These are phyloP conservation scores for Piedraia hortae DNA, from an alignment of 2,329 filamentous ascomycete genomes.

Conservation along the genomic window DNA sequence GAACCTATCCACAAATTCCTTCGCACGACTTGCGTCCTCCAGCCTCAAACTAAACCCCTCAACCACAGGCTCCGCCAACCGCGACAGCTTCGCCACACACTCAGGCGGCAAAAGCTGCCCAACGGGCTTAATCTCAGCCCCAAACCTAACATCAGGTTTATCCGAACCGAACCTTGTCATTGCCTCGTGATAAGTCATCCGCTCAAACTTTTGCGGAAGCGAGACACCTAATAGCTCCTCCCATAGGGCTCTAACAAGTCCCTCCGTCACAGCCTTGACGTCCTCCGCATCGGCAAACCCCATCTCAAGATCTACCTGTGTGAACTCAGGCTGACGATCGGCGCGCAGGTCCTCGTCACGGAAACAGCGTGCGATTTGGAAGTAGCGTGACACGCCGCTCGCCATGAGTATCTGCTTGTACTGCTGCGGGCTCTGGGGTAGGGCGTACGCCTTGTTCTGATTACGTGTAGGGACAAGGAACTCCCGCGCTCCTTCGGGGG, in stretches of 20 bases:
- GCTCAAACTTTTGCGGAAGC: constrained; percentile 22
- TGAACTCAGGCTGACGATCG: constrained; percentile 90
- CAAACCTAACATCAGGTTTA: constrained; percentile 69
- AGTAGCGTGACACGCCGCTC: constrained; percentile 56
- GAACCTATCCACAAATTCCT: constrained; percentile 37
- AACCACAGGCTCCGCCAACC: constrained; percentile 37
- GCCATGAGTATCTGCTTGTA: constrained; percentile 98
- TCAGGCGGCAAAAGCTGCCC: constrained; percentile 33
- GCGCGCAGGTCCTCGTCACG: constrained; percentile 80
- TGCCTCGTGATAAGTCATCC: constrained; percentile 43
- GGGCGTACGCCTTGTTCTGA: constrained; percentile 53
- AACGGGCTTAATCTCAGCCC: constrained; percentile 34
- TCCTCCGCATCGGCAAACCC: constrained; percentile 47
- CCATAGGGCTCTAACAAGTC: constrained; percentile 29
- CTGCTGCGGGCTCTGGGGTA: constrained; percentile 90
- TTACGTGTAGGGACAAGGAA: constrained; percentile 74
- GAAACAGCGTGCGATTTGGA: constrained; percentile 83
- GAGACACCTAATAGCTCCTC: constrained; percentile 19
- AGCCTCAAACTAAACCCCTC: constrained; percentile 47
- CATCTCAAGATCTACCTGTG: constrained; percentile 87
- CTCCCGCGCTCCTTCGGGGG: constrained; percentile 79
- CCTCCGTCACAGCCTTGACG: constrained; percentile 34
- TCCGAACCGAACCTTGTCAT: constrained; percentile 68
- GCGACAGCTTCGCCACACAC: constrained; percentile 49
- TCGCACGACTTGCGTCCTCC: constrained; percentile 24